Base-by-base conservation (phyloP, 1,139 yeast species). In the Torulaspora globosa region DNA sequence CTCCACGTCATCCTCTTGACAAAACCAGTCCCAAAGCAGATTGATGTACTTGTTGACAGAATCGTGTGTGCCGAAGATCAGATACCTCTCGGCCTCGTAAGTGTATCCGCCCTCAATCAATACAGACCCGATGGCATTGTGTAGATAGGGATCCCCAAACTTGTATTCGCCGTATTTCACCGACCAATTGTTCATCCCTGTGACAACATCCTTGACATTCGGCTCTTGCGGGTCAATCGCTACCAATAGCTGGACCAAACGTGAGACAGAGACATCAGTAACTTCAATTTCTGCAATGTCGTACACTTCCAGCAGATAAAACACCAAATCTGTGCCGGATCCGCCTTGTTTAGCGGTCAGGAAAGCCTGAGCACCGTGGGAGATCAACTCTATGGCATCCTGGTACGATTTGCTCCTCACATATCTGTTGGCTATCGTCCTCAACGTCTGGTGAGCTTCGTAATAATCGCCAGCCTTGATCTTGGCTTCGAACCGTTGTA, bases 361-460 rank as follows among this genome's bases (percentile, higher is more conserved):
- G 48, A 90, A 74, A 27, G 83, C 78, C 49, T 78, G 70, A 0
- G 94, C 76, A 35, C 92, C 89, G 56, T 81, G 80, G 57, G 78
- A 78, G 34, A 90, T 72, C 48, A 89, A 70, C 46, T 85, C 89
- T 44, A 80, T 73, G 9, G 97, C 96, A 36, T 83, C 83, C 3
- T 68, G 66, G 62, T 76, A 86, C 52, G 84, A 80, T 52, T 79
- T 78, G 28, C 82, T 66, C 53, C 87, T 80, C 39, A 85, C 82
- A 60, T 86, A 84, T 60, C 98, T 73, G 55, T 89, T 88, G 38
- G 86, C 88, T 48, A 90, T 84, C 7, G 97, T 88, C 59, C 96
- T 73, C 43, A 90, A 74, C 0, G 96, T 90, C 66, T 90, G 97
- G 62, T 90, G 96, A 0, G 97, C 97, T 63, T 92, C 98, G 62